These are phyloP conservation scores for Saccharomycopsis malanga DNA, from an alignment of 805 yeast genomes.

Conservation along the genomic window DNA sequence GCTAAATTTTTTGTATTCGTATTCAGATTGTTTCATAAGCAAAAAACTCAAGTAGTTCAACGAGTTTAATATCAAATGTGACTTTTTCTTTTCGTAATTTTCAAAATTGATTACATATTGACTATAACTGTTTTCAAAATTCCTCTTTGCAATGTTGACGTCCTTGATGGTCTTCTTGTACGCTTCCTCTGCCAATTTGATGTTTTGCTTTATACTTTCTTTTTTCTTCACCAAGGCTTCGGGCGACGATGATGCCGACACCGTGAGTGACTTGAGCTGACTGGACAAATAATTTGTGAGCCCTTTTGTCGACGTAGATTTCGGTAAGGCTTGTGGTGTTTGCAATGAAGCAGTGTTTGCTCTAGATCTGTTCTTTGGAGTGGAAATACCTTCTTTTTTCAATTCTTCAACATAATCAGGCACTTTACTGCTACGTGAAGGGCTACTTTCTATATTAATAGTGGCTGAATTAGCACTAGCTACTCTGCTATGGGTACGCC, in stretches of 20 bases:
- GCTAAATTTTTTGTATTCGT: slow-evolving; percentile 19
- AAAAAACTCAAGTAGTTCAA: slow-evolving; percentile 21
- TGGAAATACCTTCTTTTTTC: slow-evolving; percentile 1
- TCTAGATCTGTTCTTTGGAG: slow-evolving; percentile 16
- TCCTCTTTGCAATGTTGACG: slow-evolving; percentile 4
- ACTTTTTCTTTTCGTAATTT: slow-evolving; percentile 10
- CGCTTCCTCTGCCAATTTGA: slow-evolving; percentile 11
- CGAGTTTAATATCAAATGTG: slow-evolving; percentile 12
- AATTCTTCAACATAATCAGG: slow-evolving; percentile 4
- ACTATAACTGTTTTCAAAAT: slow-evolving; percentile 13
- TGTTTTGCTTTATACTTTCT: slow-evolving; percentile 8
- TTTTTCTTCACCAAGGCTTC: slow-evolving; percentile 12
- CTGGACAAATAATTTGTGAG: slow-evolving; percentile 14
- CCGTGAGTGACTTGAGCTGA: slow-evolving; percentile 17
- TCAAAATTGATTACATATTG: slow-evolving; percentile 10
- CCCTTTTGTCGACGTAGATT: slow-evolving; percentile 1
- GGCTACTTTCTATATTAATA: neutral
- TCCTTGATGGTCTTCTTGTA: slow-evolving; percentile 4
- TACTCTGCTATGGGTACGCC: neutral
- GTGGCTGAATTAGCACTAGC: neutral
- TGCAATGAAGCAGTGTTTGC: slow-evolving; percentile 4
- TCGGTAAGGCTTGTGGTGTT: neutral
- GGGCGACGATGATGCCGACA: slow-evolving; percentile 14
- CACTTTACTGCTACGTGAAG: neutral
- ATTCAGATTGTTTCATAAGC: slow-evolving; percentile 22